phyloP scores from a whole-genome alignment of 305 asterid genomes.

The Solanum hybrid region DNA sequence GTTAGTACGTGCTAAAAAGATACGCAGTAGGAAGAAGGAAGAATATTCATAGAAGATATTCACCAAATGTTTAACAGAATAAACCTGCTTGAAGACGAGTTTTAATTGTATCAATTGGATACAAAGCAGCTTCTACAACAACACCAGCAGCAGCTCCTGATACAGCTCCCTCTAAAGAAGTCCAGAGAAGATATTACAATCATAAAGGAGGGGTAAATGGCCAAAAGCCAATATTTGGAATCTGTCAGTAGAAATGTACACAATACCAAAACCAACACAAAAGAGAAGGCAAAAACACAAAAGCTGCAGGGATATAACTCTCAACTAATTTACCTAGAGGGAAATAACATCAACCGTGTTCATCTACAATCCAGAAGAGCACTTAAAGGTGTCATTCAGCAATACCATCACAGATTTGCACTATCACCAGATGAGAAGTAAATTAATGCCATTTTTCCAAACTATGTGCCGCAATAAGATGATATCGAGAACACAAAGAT shows the following conservation, averaged over 20 bases:
- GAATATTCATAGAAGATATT: not conserved
- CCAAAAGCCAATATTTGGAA: not conserved
- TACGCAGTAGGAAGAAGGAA: not conserved
- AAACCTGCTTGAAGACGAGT: slow-evolving; percentile 68
- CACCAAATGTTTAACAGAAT: not conserved
- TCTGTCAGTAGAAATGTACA: not conserved
- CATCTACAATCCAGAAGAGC: not conserved
- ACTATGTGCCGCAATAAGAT: not conserved
- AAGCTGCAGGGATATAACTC: not conserved
- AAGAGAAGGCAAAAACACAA: not conserved
- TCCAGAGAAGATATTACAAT: not conserved
- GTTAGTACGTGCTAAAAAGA: not conserved
- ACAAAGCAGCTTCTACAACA: slow-evolving; percentile 55
- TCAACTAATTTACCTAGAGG: not conserved
- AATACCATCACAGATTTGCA: not conserved
- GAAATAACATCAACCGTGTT: not conserved
- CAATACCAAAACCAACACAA: not conserved
- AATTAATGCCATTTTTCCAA: not conserved
- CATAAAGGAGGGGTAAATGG: not conserved
- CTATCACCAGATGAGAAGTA: not conserved
- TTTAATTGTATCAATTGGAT: slow-evolving; percentile 70
- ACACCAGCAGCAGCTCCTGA: slow-evolving; percentile 73
- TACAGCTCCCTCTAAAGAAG: slow-evolving; percentile 49
- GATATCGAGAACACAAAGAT: not conserved
- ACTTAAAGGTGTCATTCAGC: not conserved